phyloP scores from a whole-genome alignment of 768 basidiomycete genomes.

The Galerina marginata region DNA sequence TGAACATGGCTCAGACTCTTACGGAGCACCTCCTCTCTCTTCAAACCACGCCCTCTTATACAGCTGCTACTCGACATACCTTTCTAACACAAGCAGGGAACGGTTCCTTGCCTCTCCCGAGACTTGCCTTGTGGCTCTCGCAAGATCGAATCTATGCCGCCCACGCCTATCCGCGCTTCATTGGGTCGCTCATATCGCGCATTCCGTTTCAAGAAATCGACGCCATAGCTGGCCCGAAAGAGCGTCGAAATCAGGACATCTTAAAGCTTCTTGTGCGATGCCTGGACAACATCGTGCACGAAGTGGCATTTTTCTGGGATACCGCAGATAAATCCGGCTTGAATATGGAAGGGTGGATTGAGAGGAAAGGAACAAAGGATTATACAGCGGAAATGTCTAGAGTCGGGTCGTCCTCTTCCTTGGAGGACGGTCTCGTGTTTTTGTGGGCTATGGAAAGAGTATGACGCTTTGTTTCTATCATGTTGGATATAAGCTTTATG shows the following conservation, averaged over 20 bases:
- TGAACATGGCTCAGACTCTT: constrained; percentile 19
- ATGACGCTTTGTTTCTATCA: constrained; percentile 1
- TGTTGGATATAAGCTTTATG: neutral
- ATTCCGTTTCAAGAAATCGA: constrained; percentile 54
- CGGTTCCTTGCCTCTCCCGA: constrained; percentile 49
- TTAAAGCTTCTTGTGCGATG: constrained; percentile 56
- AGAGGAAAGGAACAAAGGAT: constrained; percentile 65
- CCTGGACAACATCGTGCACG: constrained; percentile 61
- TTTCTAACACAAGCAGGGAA: constrained; percentile 67
- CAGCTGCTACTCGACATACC: constrained; percentile 54
- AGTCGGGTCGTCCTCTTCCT: constrained; percentile 44
- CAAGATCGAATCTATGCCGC: constrained; percentile 80
- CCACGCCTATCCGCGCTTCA: constrained; percentile 75
- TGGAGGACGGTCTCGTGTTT: constrained; percentile 72
- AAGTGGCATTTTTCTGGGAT: constrained; percentile 64
- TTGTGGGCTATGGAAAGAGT: constrained; percentile 86
- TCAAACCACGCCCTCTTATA: constrained; percentile 43
- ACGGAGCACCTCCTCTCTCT: constrained; percentile 45
- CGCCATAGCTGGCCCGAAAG: constrained; percentile 35
- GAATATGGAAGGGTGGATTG: constrained; percentile 51
- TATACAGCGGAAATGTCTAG: constrained; percentile 77
- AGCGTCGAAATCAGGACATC: constrained; percentile 42
- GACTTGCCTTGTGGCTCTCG: constrained; percentile 66
- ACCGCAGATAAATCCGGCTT: constrained; percentile 51
- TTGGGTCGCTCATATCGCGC: constrained; percentile 65